Percentiles rank a stretch among this genome's conserved stretches.
phyloP scores from a whole-genome alignment of 192 early-diverging fungal genomes.

The Backusella sp. region DNA sequence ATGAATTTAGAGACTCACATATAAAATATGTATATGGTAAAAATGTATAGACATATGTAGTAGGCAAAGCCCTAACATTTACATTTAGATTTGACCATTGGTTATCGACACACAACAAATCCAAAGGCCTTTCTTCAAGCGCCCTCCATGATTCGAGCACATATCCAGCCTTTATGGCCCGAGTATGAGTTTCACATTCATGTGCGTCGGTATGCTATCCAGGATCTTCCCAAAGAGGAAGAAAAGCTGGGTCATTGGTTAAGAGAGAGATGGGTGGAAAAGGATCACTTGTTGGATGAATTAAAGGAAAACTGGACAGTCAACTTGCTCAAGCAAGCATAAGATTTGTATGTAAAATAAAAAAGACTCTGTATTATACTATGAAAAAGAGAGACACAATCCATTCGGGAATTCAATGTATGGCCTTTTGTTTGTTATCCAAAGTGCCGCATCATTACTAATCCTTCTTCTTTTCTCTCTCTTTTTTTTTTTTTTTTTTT shows the following conservation, averaged over 20 bases:
- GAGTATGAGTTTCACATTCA: constrained; percentile 81
- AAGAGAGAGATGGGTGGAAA: constrained; percentile 73
- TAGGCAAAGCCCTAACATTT: background rate
- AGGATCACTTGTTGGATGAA: constrained; percentile 79
- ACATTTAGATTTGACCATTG: constrained; percentile 49
- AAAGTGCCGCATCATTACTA: background rate
- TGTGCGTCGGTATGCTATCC: constrained; percentile 62
- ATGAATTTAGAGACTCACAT: constrained; percentile 51
- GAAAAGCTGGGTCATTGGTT: constrained; percentile 77
- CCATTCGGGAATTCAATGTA: background rate
- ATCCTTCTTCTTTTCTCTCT: background rate
- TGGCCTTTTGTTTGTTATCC: too few relatives aligned
- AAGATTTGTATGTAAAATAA: background rate
- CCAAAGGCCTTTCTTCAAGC: constrained; percentile 43
- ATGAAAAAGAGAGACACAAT: background rate
- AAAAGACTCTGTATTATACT: background rate
- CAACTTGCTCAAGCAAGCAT: background rate
- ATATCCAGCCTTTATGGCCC: constrained; percentile 42
- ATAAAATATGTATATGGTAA: constrained; percentile 60
- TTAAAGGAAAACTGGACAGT: constrained; percentile 49
- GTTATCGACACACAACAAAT: constrained; percentile 41
- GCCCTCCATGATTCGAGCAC: constrained; percentile 51
- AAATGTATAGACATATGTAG: background rate
- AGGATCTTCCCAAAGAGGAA: constrained; percentile 70
- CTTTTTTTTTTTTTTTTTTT: background rate